These are phyloP conservation scores for Suhomyces canberraensis DNA, from an alignment of 805 yeast species.

Conservation along the genomic window DNA sequence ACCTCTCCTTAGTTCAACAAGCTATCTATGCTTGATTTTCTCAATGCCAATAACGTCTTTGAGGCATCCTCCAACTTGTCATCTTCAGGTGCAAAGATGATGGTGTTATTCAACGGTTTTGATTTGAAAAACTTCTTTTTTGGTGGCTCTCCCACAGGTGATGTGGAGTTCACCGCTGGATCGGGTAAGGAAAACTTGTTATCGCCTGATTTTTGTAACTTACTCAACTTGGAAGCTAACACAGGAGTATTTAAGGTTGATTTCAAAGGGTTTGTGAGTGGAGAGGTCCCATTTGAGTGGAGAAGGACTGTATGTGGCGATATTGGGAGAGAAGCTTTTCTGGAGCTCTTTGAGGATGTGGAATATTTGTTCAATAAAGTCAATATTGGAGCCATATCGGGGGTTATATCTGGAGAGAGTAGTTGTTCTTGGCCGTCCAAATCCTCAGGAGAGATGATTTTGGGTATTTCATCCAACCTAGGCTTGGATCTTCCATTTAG, in stretches of 20 bases:
- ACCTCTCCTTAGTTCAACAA: constrained; percentile 40
- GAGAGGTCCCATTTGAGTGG: constrained; percentile 17
- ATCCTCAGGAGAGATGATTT: neutral
- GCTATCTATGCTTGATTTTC: constrained; percentile 41
- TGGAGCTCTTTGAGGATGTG: constrained; percentile 4
- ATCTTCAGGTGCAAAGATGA: constrained; percentile 11
- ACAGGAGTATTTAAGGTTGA: constrained; percentile 11
- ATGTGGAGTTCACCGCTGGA: constrained; percentile 29
- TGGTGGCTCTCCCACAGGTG: constrained; percentile 18
- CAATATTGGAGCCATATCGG: constrained; percentile 35
- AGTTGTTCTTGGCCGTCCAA: constrained; percentile 12
- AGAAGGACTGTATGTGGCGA: constrained; percentile 19
- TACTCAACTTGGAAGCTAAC: constrained; percentile 3
- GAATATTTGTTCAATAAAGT: constrained; percentile 25
- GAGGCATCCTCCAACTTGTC: constrained; percentile 31
- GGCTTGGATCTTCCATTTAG: too few relatives aligned
- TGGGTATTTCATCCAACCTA: neutral
- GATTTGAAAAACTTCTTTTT: constrained; percentile 29
- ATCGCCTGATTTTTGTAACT: neutral
- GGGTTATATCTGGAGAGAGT: constrained; percentile 37
- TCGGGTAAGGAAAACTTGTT: constrained; percentile 35
- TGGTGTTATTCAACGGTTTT: constrained; percentile 22
- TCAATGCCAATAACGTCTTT: constrained; percentile 35
- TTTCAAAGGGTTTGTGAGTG: constrained; percentile 25
- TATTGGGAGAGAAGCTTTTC: constrained; percentile 15